phyloP scores from a whole-genome alignment of 1,284 basidiomycete genomes.

The Cryptococcus sp. region DNA sequence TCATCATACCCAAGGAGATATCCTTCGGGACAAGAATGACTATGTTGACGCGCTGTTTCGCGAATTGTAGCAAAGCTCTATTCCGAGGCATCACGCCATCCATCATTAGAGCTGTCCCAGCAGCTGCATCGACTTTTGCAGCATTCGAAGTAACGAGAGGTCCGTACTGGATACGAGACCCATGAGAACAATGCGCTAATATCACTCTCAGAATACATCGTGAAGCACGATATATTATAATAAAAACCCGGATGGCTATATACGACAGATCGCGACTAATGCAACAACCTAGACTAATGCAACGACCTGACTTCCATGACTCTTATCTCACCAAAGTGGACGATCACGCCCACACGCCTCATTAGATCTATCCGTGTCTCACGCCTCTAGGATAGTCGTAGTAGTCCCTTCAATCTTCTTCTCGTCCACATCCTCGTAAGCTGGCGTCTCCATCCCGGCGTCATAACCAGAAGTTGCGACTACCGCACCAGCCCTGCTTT shows the following conservation, averaged over 20 bases:
- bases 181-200: not conserved
- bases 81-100: conserved; percentile 73
- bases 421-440: conserved; percentile 12
- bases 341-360: not conserved
- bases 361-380: not conserved
- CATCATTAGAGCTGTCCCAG: conserved; percentile 76
- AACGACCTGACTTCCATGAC: too few relatives aligned
- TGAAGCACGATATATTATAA: conserved; percentile 39
- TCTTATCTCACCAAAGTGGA: not conserved
- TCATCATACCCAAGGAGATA: not conserved
- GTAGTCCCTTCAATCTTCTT: conserved; percentile 17
- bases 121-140: conserved; percentile 88
- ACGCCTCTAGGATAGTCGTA: conserved; percentile 17
- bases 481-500: conserved; percentile 1
- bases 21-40: too few relatives aligned
- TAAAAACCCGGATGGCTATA: not conserved
- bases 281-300: not conserved
- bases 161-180: conserved; percentile 11
- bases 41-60: too few relatives aligned
- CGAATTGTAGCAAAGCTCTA: conserved; percentile 61
- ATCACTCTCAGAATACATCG: conserved; percentile 33
- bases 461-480: not conserved
- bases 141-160: conserved; percentile 82
- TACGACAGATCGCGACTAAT: not conserved
- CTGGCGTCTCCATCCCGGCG: conserved; percentile 1